Evolutionary conservation across 495 filamentous ascomycete species (phyloP), one percentile per base, ranked within the genome.

Genomic region (Tuber microsphaerosporum): DNA sequence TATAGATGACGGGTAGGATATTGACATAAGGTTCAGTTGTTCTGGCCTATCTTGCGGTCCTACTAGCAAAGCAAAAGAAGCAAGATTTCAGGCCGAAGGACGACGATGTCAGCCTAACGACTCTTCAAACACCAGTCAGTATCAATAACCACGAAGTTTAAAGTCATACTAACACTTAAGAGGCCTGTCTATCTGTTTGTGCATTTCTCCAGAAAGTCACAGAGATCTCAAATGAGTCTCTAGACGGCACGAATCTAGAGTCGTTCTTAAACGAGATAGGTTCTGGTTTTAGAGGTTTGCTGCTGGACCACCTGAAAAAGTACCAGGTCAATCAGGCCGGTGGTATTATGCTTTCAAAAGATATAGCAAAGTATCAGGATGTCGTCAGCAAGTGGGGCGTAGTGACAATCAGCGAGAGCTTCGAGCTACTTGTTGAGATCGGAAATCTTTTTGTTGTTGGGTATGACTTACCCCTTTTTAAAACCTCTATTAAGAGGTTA

Each of bases 381-480:
- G 86, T 96, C 37, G 86, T 98, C 69, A 89, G 91, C 74, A 90
- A 90, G 69, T 97, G 93, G 91, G 89, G 91, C 34, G 87, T 94
- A 22, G 84, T 85, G 77, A 91, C 92, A 61, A 88, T 93, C 44
- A 89, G 90, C 79, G 87, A 86, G 65, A 87, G 87, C 77, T 89
- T 97, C 80, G 94, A 98, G 85, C 87, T 96, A 61, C 83, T 98
- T 74, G 89, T 92, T 46, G 96, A 98, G 85, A 93, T 99, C 75
- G 94, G 93, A n/a, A 97, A 93, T 84, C 84, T 99, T 70, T 99
- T 98, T 82, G 95, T 98, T 61, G 93, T 98, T 84, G 92, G 93
- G 81, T 48, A 51, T 26, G 41, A 31, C 26, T 41, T 42, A 75
- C 20, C 45, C 37, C 5, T 45, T 42, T 26, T 45, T n/a, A 65